Conservation (phyloP, 192 early-diverging fungal species). For the Coemansia sp. region DNA sequence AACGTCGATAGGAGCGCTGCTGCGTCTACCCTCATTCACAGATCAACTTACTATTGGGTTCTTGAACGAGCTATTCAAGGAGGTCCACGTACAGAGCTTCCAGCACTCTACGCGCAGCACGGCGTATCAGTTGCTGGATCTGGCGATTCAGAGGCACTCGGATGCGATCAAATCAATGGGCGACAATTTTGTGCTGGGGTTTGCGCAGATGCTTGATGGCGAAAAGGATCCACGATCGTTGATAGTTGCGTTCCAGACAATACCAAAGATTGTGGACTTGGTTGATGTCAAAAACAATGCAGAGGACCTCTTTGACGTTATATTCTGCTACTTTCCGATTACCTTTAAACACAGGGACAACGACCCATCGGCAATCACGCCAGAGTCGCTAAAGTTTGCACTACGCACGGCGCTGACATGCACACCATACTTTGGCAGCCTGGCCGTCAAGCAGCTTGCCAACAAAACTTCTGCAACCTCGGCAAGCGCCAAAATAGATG, state of each 20-base stretch:
- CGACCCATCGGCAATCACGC: slow-evolving; percentile 90
- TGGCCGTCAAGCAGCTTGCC: slow-evolving; percentile 84
- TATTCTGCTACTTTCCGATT: slow-evolving; percentile 99
- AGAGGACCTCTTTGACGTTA: slow-evolving; percentile 93
- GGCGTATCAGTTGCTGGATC: slow-evolving; percentile 73
- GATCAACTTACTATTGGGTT: slow-evolving; percentile 58
- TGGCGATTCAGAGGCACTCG: slow-evolving; percentile 58
- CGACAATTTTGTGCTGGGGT: slow-evolving; percentile 76
- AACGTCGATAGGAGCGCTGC: slow-evolving; percentile 63
- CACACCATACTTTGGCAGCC: slow-evolving; percentile 73
- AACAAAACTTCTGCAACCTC: slow-evolving; percentile 89
- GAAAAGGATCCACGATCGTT: slow-evolving; percentile 99
- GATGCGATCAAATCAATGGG: slow-evolving; percentile 65
- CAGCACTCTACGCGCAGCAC: slow-evolving; percentile 79
- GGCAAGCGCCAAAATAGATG: slow-evolving; percentile 90
- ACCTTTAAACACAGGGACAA: slow-evolving; percentile 95
- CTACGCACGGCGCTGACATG: slow-evolving; percentile 77
- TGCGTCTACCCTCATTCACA: slow-evolving; percentile 62
- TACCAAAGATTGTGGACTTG: slow-evolving; percentile 66
- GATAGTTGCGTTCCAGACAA: slow-evolving; percentile 78
- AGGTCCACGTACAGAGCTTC: slow-evolving; percentile 89
- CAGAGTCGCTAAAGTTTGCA: slow-evolving; percentile 83
- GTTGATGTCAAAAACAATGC: slow-evolving; percentile 79
- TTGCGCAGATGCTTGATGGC: slow-evolving; percentile 87
- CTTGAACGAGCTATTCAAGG: slow-evolving; percentile 64